Base-by-base conservation (phyloP, 192 early-diverging fungal species). In the Coemansia sp. region DNA sequence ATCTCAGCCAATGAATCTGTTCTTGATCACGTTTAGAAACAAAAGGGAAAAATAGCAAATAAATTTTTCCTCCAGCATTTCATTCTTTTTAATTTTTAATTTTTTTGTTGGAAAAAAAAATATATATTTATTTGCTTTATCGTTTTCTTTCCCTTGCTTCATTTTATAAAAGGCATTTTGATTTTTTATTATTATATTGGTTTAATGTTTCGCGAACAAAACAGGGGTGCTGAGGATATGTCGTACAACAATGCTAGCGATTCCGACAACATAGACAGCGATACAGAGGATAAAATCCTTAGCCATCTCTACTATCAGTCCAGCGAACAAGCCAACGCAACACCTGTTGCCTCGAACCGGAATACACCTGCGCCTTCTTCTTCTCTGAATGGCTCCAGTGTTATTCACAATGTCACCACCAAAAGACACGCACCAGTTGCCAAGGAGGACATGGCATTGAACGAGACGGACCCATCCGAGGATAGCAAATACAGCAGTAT, bases 291-390 rank as follows among this genome's bases (percentile, higher is more conserved):
- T 15, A 73, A 67, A 51, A 75, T 83, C 53, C 63, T 83, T 28
- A 78, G 81, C 59, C 76, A 78, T 45, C 54, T 83, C 6, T 83
- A 83, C 67, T 74, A 83, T 60, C 74, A 76, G 39, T 65, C 74
- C 14, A 68, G 66, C 57, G 67, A 66, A 18, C 61, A 66, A 20
- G 70, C 64, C 17, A 53, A 45, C 9, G 37, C 57, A 35, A 35
- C 12, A 15, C 51, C 67, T 4, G 28, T 1, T 22, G 28, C 28
- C 3, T 11, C 4, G 20, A 15, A 18, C 1, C 15, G 45, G 6
- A 61, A 37, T 28, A 48, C 3, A 12, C 14, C 45, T 15, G 14
- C 45, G 14, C 12, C 45, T 12, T 0, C 45, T 15, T 48, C 45
- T 15, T 5, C 45, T 8, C 11, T 48, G 11, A 48, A 48, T 48